These are phyloP conservation scores for Colletotrichum trifolii DNA, from an alignment of 2,329 filamentous ascomycete genomes.

Conservation along the genomic window DNA sequence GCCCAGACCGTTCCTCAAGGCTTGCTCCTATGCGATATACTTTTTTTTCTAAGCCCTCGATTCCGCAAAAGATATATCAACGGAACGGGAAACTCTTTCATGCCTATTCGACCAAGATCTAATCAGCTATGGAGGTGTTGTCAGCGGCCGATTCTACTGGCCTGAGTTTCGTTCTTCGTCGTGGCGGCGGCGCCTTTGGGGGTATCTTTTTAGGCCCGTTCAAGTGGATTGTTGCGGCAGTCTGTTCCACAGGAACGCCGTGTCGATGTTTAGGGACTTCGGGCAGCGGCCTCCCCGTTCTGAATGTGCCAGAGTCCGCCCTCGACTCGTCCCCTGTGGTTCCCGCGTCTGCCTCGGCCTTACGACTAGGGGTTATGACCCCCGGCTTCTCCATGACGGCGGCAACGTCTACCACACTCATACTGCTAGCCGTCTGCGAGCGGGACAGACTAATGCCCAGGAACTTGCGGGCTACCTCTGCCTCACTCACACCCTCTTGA, in stretches of 20 bases:
- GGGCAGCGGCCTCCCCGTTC: constrained; percentile 61
- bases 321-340: constrained; percentile 42
- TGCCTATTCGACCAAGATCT: not conserved
- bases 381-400: constrained; percentile 85
- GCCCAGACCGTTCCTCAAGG: constrained; percentile 10
- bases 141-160: constrained; percentile 26
- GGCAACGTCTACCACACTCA: constrained; percentile 83
- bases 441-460: constrained; percentile 78
- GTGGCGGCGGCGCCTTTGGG: constrained; percentile 59
- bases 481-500: constrained; percentile 50
- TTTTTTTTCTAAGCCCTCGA: constrained; percentile 1
- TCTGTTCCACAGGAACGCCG: constrained; percentile 57
- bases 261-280: constrained; percentile 68
- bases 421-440: constrained; percentile 73
- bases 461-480: constrained; percentile 66
- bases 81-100: constrained; percentile 13
- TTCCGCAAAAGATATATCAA: not conserved
- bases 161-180: constrained; percentile 56
- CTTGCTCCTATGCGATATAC: constrained; percentile 1
- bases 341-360: constrained; percentile 45
- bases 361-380: constrained; percentile 81
- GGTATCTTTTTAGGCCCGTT: constrained; percentile 55
- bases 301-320: constrained; percentile 37
- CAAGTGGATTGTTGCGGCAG: constrained; percentile 41
- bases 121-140: not conserved